These are phyloP conservation scores for Candida easanensis DNA, from an alignment of 805 yeast genomes.

Conservation along the genomic window DNA sequence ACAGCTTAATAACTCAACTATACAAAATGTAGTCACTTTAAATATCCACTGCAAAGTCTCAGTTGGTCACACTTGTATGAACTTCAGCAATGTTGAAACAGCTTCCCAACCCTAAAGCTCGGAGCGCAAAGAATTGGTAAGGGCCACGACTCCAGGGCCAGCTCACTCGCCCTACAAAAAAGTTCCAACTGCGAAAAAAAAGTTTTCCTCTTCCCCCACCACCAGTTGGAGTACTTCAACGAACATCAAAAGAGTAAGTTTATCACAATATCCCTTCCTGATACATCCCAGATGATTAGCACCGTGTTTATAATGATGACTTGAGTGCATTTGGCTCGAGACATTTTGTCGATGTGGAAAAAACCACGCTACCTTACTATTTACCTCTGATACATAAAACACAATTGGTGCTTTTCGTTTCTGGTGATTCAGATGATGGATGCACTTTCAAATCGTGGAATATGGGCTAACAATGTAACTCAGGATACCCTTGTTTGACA, in stretches of 20 bases:
- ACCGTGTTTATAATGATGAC: constrained; percentile 19
- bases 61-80: no score
- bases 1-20: no score
- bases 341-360: constrained; percentile 95
- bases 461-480: constrained; percentile 12
- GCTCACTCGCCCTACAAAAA: not conserved
- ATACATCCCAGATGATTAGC: not conserved
- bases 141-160: not conserved
- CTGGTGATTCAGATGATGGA: not conserved
- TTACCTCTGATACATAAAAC: constrained; percentile 49
- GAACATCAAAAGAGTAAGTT: constrained; percentile 3
- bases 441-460: constrained; percentile 3
- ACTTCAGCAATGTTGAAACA: no score
- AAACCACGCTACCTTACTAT: constrained; percentile 93
- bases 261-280: not conserved
- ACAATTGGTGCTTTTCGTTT: not conserved
- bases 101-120: no score
- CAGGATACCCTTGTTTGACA: constrained; percentile 1
- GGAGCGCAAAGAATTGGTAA: not conserved
- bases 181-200: not conserved
- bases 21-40: not conserved
- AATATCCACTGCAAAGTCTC: no score
- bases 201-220: not conserved
- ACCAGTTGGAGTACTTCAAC: not conserved
- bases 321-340: constrained; percentile 99